Evolutionary conservation across 805 yeast genomes (phyloP).

Genomic region (Myxozyma vanderwaltii): DNA sequence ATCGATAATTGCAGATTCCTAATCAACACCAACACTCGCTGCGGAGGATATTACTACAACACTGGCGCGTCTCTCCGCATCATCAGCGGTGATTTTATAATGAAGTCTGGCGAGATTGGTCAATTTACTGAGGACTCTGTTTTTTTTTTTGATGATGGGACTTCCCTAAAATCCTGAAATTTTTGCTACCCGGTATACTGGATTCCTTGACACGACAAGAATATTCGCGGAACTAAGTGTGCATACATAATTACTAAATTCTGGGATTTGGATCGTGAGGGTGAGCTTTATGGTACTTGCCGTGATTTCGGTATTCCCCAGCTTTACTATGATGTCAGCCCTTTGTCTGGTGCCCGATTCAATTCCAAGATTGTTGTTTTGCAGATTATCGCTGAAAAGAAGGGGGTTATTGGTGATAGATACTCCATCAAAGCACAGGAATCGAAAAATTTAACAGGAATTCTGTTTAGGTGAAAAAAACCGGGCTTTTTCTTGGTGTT

Average conservation of each 20-base stretch:
- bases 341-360: slow-evolving; percentile 46
- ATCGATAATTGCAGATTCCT: slow-evolving; percentile 50
- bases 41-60: slow-evolving; percentile 53
- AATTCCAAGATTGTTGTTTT: slow-evolving; percentile 48
- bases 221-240: slow-evolving; percentile 45
- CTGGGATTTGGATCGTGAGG: slow-evolving; percentile 51
- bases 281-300: slow-evolving; percentile 47
- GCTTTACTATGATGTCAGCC: slow-evolving; percentile 50
- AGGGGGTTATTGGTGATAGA: slow-evolving; percentile 27
- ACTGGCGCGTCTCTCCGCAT: slow-evolving; percentile 50
- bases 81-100: slow-evolving; percentile 46
- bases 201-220: slow-evolving; percentile 48
- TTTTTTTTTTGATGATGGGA: slow-evolving; percentile 47
- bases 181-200: slow-evolving; percentile 51
- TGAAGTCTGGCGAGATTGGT: slow-evolving; percentile 46
- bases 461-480: neutral
- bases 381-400: slow-evolving; percentile 45
- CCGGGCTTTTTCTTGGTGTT: no score
- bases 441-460: slow-evolving; percentile 5
- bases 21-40: slow-evolving; percentile 47
- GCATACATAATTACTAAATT: slow-evolving; percentile 44
- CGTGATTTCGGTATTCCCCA: slow-evolving; percentile 48
- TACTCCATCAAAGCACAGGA: slow-evolving; percentile 34
- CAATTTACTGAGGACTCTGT: slow-evolving; percentile 47
- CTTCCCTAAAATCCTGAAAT: slow-evolving; percentile 46